Evolutionary conservation across 352 stramenopile species (phyloP).

Genomic region (Thalassiosira hispida): DNA sequence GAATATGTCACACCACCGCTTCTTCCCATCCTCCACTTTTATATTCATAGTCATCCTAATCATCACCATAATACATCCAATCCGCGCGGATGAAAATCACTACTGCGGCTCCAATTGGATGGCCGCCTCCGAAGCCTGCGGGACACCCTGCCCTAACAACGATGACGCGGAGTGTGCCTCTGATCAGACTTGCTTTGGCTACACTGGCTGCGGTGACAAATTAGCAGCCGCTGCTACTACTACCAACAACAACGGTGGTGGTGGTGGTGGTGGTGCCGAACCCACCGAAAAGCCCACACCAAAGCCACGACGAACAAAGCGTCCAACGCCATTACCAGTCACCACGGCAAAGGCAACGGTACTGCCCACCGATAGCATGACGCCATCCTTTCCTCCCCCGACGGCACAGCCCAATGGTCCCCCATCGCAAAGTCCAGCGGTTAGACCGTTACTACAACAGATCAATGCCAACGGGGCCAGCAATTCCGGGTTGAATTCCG

Average conservation of each 20-base stretch:
- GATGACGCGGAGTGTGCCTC: background rate
- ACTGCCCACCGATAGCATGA: too few relatives aligned
- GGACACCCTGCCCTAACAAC: background rate
- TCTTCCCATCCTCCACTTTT: background rate
- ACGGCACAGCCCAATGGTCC: too few relatives aligned
- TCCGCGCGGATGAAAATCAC: background rate
- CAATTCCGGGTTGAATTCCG: too few relatives aligned
- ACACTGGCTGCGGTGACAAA: too few relatives aligned
- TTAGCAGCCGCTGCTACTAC: too few relatives aligned
- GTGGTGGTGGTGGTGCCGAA: too few relatives aligned
- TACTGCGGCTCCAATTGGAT: slow-evolving; percentile 12
- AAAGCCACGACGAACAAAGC: background rate
- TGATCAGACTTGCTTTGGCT: background rate
- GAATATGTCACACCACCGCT: too few relatives aligned
- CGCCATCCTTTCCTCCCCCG: too few relatives aligned
- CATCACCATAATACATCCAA: background rate
- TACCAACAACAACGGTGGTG: too few relatives aligned
- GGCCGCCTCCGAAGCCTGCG: background rate
- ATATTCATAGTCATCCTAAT: background rate
- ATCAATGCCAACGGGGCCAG: too few relatives aligned
- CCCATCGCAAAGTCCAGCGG: too few relatives aligned
- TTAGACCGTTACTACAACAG: too few relatives aligned
- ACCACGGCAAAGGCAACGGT: background rate
- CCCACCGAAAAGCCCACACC: background rate
- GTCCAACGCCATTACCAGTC: background rate